phyloP scores from a whole-genome alignment of 2,329 filamentous ascomycete genomes.

The Colletotrichum lupini region DNA sequence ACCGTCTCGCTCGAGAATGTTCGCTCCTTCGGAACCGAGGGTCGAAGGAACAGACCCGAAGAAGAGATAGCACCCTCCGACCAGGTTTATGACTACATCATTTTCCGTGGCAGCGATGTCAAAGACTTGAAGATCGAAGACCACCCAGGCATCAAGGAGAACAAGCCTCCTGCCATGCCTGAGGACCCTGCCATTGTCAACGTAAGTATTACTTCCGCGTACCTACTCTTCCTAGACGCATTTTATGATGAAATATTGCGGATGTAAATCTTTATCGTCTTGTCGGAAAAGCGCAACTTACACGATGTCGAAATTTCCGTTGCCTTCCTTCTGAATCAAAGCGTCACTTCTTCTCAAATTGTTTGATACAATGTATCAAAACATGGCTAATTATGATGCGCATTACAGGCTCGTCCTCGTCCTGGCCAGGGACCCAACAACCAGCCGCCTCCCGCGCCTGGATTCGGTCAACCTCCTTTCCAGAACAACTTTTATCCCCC shows the following conservation, averaged over 20 bases:
- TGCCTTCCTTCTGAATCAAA: constrained; percentile 98
- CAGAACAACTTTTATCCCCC: constrained; percentile 63
- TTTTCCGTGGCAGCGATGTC: constrained; percentile 97
- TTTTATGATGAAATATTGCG: constrained; percentile 91
- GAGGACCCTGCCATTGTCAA: constrained; percentile 97
- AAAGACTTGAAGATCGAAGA: constrained; percentile 97
- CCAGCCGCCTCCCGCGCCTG: constrained; percentile 47
- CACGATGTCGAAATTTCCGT: constrained; percentile 98
- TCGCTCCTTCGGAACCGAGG: constrained; percentile 92
- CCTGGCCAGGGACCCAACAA: constrained; percentile 46
- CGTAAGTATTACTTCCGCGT: constrained; percentile 73
- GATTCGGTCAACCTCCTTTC: constrained; percentile 57
- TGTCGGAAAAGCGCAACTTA: constrained; percentile 88
- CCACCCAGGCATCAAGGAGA: constrained; percentile 78
- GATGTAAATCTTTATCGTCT: constrained; percentile 86
- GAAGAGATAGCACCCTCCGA: constrained; percentile 88
- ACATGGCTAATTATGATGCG: constrained; percentile 41
- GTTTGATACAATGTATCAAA: constrained; percentile 13
- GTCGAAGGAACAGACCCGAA: constrained; percentile 79
- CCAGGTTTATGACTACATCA: constrained; percentile 97
- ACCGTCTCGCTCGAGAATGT: constrained; percentile 98
- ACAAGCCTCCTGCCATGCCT: constrained; percentile 81
- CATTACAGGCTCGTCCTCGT: constrained; percentile 52
- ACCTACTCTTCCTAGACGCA: constrained; percentile 32
- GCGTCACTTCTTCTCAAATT: constrained; percentile 26